Conservation (phyloP, 176 grass and related monocot species). For the Saccharum officinarum region DNA sequence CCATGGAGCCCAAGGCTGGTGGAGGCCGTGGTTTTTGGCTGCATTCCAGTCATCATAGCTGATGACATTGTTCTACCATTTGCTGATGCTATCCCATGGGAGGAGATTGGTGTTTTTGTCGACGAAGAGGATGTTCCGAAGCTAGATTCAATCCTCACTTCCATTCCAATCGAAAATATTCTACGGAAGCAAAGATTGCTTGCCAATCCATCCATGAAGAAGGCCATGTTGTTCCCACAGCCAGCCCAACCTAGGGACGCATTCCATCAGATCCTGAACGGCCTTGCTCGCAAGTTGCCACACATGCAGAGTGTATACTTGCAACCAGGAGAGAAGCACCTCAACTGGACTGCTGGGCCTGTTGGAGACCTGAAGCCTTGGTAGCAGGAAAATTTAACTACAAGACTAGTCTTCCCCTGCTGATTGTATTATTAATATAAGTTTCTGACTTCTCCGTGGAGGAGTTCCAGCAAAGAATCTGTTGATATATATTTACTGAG, state of each 20-base stretch:
- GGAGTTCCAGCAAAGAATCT: constrained; percentile 17
- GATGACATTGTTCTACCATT: constrained; percentile 87
- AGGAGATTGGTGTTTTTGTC: constrained; percentile 89
- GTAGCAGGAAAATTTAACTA: constrained; percentile 41
- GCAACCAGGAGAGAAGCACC: constrained; percentile 60
- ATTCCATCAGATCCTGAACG: constrained; percentile 91
- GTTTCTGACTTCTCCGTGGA: background rate
- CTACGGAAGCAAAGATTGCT: constrained; percentile 85
- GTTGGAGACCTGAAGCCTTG: constrained; percentile 73
- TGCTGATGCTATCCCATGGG: constrained; percentile 88
- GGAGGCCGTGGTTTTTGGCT: constrained; percentile 82
- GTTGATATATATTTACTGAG: constrained; percentile 12
- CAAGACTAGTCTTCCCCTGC: background rate
- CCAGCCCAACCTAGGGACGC: constrained; percentile 75
- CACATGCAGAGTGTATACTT: constrained; percentile 54
- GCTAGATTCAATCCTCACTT: constrained; percentile 78
- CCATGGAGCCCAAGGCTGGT: constrained; percentile 91
- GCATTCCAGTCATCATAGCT: constrained; percentile 93
- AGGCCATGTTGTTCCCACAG: constrained; percentile 87
- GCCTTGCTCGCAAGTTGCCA: constrained; percentile 83
- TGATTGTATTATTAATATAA: constrained; percentile 14
- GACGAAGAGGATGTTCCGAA: constrained; percentile 79
- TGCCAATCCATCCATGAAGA: constrained; percentile 91
- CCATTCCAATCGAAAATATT: constrained; percentile 75
- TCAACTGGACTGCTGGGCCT: constrained; percentile 80